Conservation (phyloP, 140 eudicot genomes). For the Bidens hawaiensis region DNA sequence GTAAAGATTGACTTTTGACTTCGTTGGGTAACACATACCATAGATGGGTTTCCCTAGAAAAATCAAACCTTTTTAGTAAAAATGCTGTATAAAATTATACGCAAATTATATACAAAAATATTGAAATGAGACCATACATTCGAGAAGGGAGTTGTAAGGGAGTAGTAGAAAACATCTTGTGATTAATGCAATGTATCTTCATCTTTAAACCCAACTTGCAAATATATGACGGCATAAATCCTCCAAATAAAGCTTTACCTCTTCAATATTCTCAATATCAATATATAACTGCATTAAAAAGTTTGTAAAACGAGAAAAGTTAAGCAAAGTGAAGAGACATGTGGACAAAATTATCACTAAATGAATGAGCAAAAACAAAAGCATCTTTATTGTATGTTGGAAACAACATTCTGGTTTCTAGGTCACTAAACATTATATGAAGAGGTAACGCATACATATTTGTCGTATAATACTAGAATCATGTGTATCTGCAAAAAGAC, state of each 20-base stretch:
- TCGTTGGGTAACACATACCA: constrained; percentile 78
- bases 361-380: too few relatives aligned
- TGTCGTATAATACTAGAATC: not conserved
- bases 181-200: constrained; percentile 36
- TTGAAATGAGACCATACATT: constrained; percentile 31
- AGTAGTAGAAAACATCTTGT: constrained; percentile 34
- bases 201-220: constrained; percentile 29
- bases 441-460: not conserved
- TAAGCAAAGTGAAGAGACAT: too few relatives aligned
- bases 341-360: too few relatives aligned
- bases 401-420: not conserved
- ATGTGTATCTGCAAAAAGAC: too few relatives aligned
- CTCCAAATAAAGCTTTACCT: not conserved
- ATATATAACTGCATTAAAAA: constrained; percentile 4
- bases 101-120: too few relatives aligned
- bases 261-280: constrained; percentile 6
- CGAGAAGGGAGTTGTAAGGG: constrained; percentile 56
- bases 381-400: not conserved
- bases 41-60: constrained; percentile 86
- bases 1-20: constrained; percentile 51
- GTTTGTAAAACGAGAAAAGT: too few relatives aligned
- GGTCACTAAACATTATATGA: not conserved
- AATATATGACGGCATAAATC: constrained; percentile 30
- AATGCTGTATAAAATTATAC: not conserved
- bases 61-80: not conserved